Evolutionary conservation across 2,329 filamentous ascomycete species (phyloP).

Genomic region (Colletotrichum tamarilloi): DNA sequence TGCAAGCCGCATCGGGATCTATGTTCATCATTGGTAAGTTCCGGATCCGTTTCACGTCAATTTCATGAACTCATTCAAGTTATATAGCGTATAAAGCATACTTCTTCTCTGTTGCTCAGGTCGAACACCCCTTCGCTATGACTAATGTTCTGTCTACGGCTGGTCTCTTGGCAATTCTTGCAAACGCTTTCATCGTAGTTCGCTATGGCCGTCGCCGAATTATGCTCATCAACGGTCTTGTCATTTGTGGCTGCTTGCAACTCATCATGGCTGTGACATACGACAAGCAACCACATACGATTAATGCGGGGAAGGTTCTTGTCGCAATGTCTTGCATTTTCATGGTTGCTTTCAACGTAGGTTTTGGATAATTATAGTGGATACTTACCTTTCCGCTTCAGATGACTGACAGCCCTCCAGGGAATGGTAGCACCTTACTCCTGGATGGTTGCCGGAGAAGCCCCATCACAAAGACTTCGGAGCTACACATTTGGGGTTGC

Average conservation of each 20-base stretch:
- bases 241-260: not conserved
- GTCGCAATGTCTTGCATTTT: not conserved
- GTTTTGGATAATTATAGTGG: not conserved
- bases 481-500: constrained; percentile 63
- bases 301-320: not conserved
- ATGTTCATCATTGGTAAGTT: not conserved
- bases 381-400: not conserved
- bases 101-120: not conserved
- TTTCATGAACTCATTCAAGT: not conserved
- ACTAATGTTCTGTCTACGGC: not conserved
- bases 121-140: not conserved
- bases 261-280: not conserved
- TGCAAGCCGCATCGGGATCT: not conserved
- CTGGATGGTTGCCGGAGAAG: constrained; percentile 63
- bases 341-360: not conserved
- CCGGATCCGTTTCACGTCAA: not conserved
- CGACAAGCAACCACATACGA: not conserved
- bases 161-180: not conserved
- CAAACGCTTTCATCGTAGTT: not conserved
- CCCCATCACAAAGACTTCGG: constrained; percentile 63
- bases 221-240: not conserved
- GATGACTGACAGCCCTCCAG: not conserved
- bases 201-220: not conserved
- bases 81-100: not conserved
- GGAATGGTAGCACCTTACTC: constrained; percentile 53